Conservation (phyloP, 1,284 basidiomycete genomes). For the Cutaneotrichosporon cavernicola region DNA sequence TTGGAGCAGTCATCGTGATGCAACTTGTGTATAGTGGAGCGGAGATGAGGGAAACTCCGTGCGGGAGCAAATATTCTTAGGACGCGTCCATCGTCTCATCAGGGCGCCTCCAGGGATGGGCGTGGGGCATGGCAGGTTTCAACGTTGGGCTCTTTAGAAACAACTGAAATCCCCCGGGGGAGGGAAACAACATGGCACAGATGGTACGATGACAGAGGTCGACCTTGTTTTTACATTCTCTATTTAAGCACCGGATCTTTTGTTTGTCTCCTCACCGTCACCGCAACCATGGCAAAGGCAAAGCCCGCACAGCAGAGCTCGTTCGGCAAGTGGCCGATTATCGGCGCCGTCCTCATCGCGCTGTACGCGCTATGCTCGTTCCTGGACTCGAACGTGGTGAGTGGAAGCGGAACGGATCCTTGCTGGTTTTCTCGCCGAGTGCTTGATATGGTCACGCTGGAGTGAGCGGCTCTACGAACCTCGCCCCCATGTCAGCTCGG, state of each 20-base stretch:
- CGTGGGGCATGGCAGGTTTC: not conserved
- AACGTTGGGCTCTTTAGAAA: no score
- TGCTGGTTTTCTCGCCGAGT: no score
- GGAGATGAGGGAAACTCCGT: not conserved
- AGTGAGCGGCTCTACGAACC: no score
- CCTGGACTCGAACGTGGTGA: conserved; percentile 39
- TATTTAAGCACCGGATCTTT: not conserved
- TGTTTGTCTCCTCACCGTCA: conserved; percentile 4
- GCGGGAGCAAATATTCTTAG: not conserved
- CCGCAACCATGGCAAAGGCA: conserved; percentile 7
- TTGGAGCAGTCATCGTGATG: conserved; percentile 14
- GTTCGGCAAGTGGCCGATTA: conserved; percentile 24
- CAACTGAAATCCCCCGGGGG: no score
- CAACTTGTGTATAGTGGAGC: not conserved
- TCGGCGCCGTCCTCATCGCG: conserved; percentile 29
- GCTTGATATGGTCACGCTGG: no score
- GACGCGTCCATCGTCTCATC: conserved; percentile 6
- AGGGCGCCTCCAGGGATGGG: not conserved
- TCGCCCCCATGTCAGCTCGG: no score
- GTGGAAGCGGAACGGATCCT: conserved; percentile 11
- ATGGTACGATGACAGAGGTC: not conserved
- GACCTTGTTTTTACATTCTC: not conserved
- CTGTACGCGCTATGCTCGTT: conserved; percentile 33
- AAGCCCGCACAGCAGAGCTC: not conserved
- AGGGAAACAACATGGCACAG: not conserved